Base-by-base conservation (phyloP, 495 filamentous ascomycete genomes). In the Penicillium argentinense region DNA sequence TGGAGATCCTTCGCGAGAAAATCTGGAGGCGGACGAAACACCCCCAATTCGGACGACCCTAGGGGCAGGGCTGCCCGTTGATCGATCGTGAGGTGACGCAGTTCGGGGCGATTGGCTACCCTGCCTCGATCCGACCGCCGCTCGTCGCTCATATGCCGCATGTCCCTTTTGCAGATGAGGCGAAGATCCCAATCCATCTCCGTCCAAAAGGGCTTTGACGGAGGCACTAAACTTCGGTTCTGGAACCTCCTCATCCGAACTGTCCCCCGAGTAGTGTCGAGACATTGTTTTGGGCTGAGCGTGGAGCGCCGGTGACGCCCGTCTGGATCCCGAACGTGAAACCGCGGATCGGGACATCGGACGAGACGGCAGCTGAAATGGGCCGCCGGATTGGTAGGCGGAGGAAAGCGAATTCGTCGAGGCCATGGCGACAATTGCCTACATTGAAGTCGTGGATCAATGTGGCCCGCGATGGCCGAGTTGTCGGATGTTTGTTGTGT, bases 161-260 rank as follows among this genome's bases (percentile, higher is more conserved):
- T 55, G 34, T 63, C 63, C 54, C 59, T 75, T 66, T 40, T 76
- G 68, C 9, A 67, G 65, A 21, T 66, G 67, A 0, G 81, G 77
- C 21, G 81, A 78, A 30, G 80, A 67, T 17, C 73, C 74, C 43
- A 77, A 62, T 9, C 77, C 78, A 39, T 82, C 80, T 53, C 84
- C 84, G 44, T 85, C 82, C 5, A 91, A 69, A 9, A 91, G 69
- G 17, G 86, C 86, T 55, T 89, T 89, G 7, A 86, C 88, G 26
- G 86, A 77, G 25, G 87, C 87, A 56, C 86, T 90, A 56, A 89
- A 83, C 62, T 86, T 88, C 66, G 88, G 87, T 47, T 86, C 86
- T 25, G 85, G 86, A 18, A 82, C 73, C 46, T 72, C 71, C 46
- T 89, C 86, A 56, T 91, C 87, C 13, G 87, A 89, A 68, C 86